These are phyloP conservation scores for Ustilago hordei DNA, from an alignment of 1,284 basidiomycete genomes.

Conservation along the genomic window DNA sequence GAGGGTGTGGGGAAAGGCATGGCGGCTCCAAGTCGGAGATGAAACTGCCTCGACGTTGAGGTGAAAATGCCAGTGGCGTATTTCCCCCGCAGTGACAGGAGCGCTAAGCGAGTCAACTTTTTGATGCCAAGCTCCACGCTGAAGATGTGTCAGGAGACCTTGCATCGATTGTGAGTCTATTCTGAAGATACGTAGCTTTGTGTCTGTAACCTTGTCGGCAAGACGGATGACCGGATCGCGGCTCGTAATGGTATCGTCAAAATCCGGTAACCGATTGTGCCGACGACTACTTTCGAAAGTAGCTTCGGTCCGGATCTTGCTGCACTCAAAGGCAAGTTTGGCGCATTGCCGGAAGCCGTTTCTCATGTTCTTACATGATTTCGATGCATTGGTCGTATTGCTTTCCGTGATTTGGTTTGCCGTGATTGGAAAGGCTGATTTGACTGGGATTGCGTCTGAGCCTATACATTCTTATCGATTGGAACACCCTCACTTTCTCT, in stretches of 20 bases:
- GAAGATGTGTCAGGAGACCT: neutral
- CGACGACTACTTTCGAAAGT: neutral
- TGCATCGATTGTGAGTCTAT: neutral
- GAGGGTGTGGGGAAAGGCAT: neutral
- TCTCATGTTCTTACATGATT: neutral
- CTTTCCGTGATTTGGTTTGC: neutral
- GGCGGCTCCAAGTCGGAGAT: neutral
- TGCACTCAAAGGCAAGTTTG: too few species aligned
- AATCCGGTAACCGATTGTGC: neutral
- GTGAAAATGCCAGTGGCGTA: neutral
- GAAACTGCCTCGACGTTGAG: neutral
- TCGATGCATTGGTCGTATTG: neutral
- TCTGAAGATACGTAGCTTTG: neutral
- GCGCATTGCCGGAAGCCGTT: neutral
- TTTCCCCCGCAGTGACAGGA: conserved; percentile 2
- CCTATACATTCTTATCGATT: conserved; percentile 39
- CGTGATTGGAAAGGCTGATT: neutral
- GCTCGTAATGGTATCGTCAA: neutral
- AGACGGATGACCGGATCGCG: neutral
- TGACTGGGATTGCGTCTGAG: neutral
- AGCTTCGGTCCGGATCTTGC: too few species aligned
- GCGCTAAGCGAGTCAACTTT: neutral
- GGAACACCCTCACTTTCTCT: conserved; percentile 45
- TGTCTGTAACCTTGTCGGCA: neutral
- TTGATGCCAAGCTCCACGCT: neutral